Evolutionary conservation across 2,329 filamentous ascomycete genomes (phyloP).

Genomic region (Hymenotorrendiella dingleyae): DNA sequence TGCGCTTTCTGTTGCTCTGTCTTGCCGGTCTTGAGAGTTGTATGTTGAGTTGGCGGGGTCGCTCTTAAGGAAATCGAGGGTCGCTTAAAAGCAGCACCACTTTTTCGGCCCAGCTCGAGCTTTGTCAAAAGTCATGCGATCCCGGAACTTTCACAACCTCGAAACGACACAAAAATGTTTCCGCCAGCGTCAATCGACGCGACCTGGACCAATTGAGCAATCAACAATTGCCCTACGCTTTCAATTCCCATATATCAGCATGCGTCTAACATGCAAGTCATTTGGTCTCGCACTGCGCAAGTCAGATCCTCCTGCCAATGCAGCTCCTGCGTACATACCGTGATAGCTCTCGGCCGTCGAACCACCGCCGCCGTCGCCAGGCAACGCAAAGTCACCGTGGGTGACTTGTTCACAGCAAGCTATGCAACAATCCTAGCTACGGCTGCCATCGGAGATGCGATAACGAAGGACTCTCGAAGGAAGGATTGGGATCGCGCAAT

Average conservation of each 20-base stretch:
- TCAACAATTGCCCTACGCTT: conserved; percentile 1
- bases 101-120: no score
- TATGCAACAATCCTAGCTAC: conserved; percentile 64
- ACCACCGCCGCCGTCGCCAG: conserved; percentile 41
- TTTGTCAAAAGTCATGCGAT: conserved; percentile 1
- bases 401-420: conserved; percentile 57
- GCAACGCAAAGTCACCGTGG: conserved; percentile 43
- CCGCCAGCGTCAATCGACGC: background rate
- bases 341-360: conserved; percentile 43
- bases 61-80: background rate
- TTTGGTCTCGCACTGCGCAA: conserved; percentile 63
- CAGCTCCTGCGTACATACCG: conserved; percentile 50
- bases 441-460: conserved; percentile 56
- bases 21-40: background rate
- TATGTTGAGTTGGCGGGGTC: background rate
- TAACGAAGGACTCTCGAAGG: conserved; percentile 50
- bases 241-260: conserved; percentile 13
- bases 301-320: conserved; percentile 57
- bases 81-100: no score
- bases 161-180: background rate
- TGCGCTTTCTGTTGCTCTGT: background rate
- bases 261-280: conserved; percentile 52
- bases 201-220: background rate
- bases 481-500: conserved; percentile 57
- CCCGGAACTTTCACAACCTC: background rate